phyloP scores from a whole-genome alignment of 441 rosid genomes.

The Flueggea neowawraea region DNA sequence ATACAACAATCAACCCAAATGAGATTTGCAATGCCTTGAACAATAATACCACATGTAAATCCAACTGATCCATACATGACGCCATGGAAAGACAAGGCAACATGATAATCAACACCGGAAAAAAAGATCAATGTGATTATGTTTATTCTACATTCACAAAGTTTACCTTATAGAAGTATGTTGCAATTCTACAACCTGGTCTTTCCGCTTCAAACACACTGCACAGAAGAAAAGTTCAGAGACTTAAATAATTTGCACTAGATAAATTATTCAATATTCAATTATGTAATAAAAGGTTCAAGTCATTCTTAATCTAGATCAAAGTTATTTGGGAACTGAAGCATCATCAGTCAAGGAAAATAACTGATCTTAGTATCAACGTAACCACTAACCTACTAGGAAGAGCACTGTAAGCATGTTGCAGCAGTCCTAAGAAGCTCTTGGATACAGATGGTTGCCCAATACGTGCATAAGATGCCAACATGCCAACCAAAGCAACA shows the following conservation, averaged over 20 bases:
- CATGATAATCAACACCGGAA: neutral
- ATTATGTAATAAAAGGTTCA: neutral
- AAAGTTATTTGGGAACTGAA: no score
- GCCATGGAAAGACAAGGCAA: constrained; percentile 41
- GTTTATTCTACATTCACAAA: neutral
- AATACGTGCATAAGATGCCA: constrained; percentile 81
- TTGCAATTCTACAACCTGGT: constrained; percentile 73
- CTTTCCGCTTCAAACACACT: constrained; percentile 88
- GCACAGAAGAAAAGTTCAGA: constrained; percentile 9
- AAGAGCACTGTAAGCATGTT: constrained; percentile 61
- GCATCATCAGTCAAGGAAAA: neutral
- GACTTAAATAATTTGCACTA: neutral
- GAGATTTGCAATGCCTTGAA: constrained; percentile 87
- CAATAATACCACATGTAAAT: constrained; percentile 79
- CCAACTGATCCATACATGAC: constrained; percentile 24
- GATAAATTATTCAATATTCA: neutral
- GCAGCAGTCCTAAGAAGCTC: constrained; percentile 57
- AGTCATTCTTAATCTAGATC: neutral
- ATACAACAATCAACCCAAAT: constrained; percentile 12
- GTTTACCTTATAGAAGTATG: constrained; percentile 70
- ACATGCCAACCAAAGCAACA: constrained; percentile 74
- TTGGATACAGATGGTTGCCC: constrained; percentile 59
- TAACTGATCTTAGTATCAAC: neutral
- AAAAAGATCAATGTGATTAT: neutral
- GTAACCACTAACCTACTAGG: constrained; percentile 60